Base-by-base conservation (phyloP, 805 yeast species). In the Dipodascus geniculatus region DNA sequence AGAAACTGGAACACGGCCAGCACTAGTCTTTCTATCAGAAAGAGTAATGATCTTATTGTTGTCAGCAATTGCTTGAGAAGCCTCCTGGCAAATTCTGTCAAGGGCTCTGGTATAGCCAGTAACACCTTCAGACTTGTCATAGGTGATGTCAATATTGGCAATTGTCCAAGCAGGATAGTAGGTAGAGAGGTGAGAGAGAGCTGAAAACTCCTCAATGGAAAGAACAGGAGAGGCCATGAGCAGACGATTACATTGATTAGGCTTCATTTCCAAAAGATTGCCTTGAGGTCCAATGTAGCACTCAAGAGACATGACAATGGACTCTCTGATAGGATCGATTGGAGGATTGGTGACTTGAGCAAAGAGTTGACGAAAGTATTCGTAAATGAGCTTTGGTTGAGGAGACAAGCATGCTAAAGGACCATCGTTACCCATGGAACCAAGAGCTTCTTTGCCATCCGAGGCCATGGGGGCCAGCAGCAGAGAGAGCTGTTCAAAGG, bases 331-430 rank as follows among this genome's bases (percentile, higher is more conserved):
- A 52, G 99, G 98, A 69, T 91, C 99, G 66, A 91, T 93, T 51
- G 99, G 98, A 55, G 99, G 99, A 72, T 91, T 91, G 31, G 99
- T 91, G 54, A 91, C 99, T 72, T 91, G 99, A 20, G 99, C 99
- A 73, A 91, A 91, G 65, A 91, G 77, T 70, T 91, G 96, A 64
- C 96, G 82, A 77, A 91, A 93, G 73, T 91, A 91, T 65, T 93
- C 99, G 69, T 86, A 91, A 58, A 88, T 74, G 58, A 93, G 72
- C 61, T 83, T 84, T 48, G 99, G 98, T 71, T 89, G 95, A 66
- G 87, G 91, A 42, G 96, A 84, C 61, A 91, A 73, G 71, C 99
- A 93, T 0, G 98, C 98, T 59, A 91, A 75, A 11, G 98, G 95
- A 51, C 93, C 82, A 67, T 91, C 99, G 66, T 91, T 91, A 76